Percentiles rank a stretch among this genome's conserved stretches.
Conservation (phyloP, 352 stramenopile genomes). For the Globisporangium rhizosaccharum region DNA sequence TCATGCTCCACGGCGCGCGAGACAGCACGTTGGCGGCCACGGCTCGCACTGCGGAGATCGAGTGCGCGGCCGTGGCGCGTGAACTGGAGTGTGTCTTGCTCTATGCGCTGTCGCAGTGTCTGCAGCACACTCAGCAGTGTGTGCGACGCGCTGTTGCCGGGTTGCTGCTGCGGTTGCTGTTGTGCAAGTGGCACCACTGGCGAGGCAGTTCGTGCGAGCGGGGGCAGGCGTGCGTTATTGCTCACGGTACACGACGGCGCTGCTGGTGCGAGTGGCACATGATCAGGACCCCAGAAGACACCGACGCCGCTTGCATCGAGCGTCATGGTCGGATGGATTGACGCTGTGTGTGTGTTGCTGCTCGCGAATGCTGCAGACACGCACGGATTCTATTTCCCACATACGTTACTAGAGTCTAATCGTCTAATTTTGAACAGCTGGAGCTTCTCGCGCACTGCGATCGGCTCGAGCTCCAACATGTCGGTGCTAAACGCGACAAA, state of each 20-base stretch:
- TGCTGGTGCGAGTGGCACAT: background rate
- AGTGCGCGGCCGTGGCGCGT: slow-evolving; percentile 21
- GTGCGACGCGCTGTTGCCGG: slow-evolving; percentile 11
- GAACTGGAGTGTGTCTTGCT: slow-evolving; percentile 29
- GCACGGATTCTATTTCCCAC: background rate
- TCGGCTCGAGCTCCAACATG: slow-evolving; percentile 35
- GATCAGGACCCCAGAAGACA: slow-evolving; percentile 24
- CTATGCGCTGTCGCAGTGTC: slow-evolving; percentile 40
- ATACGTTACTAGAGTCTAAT: background rate
- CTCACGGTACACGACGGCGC: background rate
- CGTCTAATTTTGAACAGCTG: slow-evolving; percentile 50
- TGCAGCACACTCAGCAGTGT: slow-evolving; percentile 44
- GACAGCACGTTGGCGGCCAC: slow-evolving; percentile 17
- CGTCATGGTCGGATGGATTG: slow-evolving; percentile 1
- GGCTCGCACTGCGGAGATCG: slow-evolving; percentile 9
- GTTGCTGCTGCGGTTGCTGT: background rate
- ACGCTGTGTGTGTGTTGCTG: background rate
- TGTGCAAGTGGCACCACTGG: background rate
- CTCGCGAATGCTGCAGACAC: background rate
- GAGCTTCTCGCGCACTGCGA: slow-evolving; percentile 34
- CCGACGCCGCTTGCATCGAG: slow-evolving; percentile 14
- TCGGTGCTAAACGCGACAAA: slow-evolving; percentile 44
- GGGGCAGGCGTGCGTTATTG: slow-evolving; percentile 1
- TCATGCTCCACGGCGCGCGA: slow-evolving; percentile 20
- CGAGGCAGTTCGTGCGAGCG: background rate